A percentile compares a stretch with the other conserved stretches of the same genome.
Conservation (phyloP, 805 yeast species). For the Saturnispora quitensis region DNA sequence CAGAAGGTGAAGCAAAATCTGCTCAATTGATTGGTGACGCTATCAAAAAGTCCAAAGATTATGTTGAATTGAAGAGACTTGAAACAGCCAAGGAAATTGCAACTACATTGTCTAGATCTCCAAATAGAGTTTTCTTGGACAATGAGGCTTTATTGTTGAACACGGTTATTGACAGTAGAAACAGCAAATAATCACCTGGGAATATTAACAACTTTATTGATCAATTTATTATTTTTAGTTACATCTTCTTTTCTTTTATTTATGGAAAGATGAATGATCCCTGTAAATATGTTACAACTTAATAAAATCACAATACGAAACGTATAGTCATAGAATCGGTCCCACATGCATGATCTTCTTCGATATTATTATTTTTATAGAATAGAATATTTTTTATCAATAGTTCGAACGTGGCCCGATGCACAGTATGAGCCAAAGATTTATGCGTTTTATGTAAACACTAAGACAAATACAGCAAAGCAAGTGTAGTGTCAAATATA, state of each 20-base stretch:
- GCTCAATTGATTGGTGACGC: conserved; percentile 99
- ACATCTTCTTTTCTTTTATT: not conserved
- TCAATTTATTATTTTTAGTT: not conserved
- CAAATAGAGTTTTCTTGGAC: conserved; percentile 85
- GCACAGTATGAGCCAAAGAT: not conserved
- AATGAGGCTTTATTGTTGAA: conserved; percentile 86
- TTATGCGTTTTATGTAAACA: not conserved
- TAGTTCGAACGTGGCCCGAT: not conserved
- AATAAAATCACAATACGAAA: not conserved
- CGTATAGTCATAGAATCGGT: not conserved
- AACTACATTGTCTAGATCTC: conserved; percentile 69
- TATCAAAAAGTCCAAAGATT: conserved; percentile 90
- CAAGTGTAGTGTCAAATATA: not conserved
- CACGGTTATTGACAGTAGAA: conserved; percentile 74
- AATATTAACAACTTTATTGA: not conserved
- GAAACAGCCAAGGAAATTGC: conserved; percentile 98
- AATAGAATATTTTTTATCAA: not conserved
- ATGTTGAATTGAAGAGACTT: conserved; percentile 91
- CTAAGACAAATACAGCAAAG: not conserved
- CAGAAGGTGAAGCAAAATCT: conserved; percentile 96
- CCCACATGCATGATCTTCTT: not conserved
- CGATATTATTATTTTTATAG: not conserved
- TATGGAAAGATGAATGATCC: not conserved
- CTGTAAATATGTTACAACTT: not conserved
- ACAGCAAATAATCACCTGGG: conserved; percentile 18